Base-by-base conservation (phyloP, 352 stramenopile genomes). In the Phytophthora colocasiae region DNA sequence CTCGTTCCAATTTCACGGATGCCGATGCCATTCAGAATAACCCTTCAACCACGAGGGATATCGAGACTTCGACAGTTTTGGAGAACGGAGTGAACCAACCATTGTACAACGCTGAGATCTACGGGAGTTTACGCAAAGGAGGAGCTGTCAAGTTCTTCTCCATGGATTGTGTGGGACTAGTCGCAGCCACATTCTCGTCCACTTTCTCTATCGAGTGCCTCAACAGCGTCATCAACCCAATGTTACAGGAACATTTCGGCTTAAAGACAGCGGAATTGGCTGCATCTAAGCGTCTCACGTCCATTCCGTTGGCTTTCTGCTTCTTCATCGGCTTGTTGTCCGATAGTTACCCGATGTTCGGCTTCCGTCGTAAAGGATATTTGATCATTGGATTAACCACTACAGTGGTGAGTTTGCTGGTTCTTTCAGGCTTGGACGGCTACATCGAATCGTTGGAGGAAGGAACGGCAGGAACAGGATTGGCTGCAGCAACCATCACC, bases 301-400 rank as follows among this genome's bases (percentile, higher is more conserved):
- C 83, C 24, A 66, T 97, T 9, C 88, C 88, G 8, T 81, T 85
- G 63, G 75, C 69, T 0, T 77, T 91, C 44, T 93, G 90, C 67
- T 85, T 97, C 26, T 59, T 96, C n/a, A 77, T 96, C 41, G 92
- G 88, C 12, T 67, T 96, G 29, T 29, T 96, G 9, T 85, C 74
- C 10, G 90, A 96, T 63, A 92, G 71, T 49, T 85, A 89, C 50
- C 90, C 90, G 12, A 89, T 97, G 54, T 67, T 78, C 44, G 85
- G 89, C 4, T 83, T 85, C 39, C 87, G 84, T n/a, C 76, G 88
- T n/a, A 95, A 94, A 69, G 73, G 81, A 17, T 97, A 97, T 71
- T 85, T 93, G 69, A 63, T 91, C 4, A 53, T 91, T 7, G 87
- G 90, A 1, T 60, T 84, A 47, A 40, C 46, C 15, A 39, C 65